A percentile compares a stretch with the other conserved stretches of the same genome.
Conservation (phyloP, 345 rosid species). For the Anacardium occidentale region DNA sequence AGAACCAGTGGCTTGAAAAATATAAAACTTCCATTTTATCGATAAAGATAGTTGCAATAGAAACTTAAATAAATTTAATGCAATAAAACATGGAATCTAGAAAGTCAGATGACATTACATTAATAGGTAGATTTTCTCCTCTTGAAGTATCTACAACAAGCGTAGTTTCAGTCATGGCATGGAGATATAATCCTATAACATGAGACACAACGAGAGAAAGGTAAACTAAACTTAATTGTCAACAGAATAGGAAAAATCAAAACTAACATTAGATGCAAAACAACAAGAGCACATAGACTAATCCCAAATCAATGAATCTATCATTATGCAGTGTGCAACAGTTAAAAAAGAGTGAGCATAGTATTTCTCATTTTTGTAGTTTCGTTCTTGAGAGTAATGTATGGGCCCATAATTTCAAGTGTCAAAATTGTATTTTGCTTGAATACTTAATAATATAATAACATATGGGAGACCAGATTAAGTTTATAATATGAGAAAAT, state of each 20-base stretch:
- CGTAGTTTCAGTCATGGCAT: constrained; percentile 82
- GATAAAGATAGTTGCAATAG: background rate
- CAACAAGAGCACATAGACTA: background rate
- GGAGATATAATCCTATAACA: constrained; percentile 73
- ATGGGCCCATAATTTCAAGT: too few species aligned
- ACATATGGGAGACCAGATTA: too few species aligned
- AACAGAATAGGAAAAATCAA: background rate
- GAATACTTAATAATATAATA: too few species aligned
- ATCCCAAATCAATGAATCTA: background rate
- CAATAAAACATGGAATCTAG: background rate
- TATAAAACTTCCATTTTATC: background rate
- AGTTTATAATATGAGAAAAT: too few species aligned
- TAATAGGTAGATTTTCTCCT: constrained; percentile 83
- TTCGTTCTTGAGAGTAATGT: too few species aligned
- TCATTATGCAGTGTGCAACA: background rate
- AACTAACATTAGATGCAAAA: background rate
- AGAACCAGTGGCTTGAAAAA: background rate
- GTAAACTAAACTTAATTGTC: background rate
- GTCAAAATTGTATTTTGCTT: too few species aligned
- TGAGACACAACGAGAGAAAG: background rate
- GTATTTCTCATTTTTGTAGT: background rate
- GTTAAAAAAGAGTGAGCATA: too few species aligned
- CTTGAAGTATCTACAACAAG: constrained; percentile 95
- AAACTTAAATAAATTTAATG: constrained; percentile 15
- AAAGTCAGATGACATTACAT: constrained; percentile 48